Percentiles rank a stretch among this genome's conserved stretches.
Conservation (phyloP, 1,284 basidiomycete genomes). For the Chalciporus sp. region DNA sequence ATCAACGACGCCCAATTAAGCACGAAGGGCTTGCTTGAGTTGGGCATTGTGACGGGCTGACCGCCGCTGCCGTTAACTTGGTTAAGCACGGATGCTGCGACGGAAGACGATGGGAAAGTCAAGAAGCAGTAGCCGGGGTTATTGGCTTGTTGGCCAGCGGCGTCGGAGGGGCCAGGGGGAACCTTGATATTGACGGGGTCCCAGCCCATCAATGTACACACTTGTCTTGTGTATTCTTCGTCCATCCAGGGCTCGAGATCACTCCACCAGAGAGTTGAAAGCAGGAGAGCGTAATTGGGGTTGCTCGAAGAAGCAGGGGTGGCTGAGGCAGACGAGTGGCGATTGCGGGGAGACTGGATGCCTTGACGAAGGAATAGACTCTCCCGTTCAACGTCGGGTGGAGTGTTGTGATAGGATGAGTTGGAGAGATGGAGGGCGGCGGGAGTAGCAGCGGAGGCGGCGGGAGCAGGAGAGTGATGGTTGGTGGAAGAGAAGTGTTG, state of each 20-base stretch:
- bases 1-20: conserved; percentile 81
- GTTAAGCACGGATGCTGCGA: conserved; percentile 71
- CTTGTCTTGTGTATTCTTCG: conserved; percentile 84
- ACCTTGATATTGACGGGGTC: conserved; percentile 72
- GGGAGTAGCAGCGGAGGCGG: conserved; percentile 19
- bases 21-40: conserved; percentile 72
- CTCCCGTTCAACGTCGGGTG: conserved; percentile 44
- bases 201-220: conserved; percentile 80
- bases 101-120: conserved; percentile 73
- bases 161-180: conserved; percentile 62
- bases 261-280: conserved; percentile 75
- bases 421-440: conserved; percentile 18
- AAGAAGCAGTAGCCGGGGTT: conserved; percentile 86
- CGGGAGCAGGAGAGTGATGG: conserved; percentile 34
- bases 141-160: conserved; percentile 67
- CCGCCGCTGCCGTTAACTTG: conserved; percentile 58
- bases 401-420: conserved; percentile 19
- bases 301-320: conserved; percentile 29
- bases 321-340: conserved; percentile 23
- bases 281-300: conserved; percentile 36
- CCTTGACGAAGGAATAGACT: conserved; percentile 31
- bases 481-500: conserved; percentile 34
- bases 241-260: conserved; percentile 92
- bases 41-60: conserved; percentile 71
- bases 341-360: conserved; percentile 27